Percentiles rank a stretch among this genome's conserved stretches.
Conservation (phyloP, 371 early-diverging fungal species). For the Rhizomucor pusillus region DNA sequence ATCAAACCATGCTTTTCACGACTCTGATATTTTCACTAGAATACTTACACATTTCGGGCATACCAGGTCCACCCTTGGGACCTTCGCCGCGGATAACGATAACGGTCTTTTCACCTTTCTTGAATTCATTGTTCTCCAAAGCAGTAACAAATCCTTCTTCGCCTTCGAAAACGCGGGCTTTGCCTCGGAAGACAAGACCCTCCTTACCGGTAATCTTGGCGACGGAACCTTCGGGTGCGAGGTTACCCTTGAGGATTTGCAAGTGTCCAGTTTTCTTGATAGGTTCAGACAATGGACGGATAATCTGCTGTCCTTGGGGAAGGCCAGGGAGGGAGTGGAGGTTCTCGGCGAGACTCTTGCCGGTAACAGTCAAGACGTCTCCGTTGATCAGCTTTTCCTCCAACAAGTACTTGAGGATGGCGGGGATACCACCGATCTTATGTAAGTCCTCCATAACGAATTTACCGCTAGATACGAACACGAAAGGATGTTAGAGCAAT, state of each 20-base stretch:
- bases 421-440: slow-evolving; percentile 81
- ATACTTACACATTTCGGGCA: slow-evolving; percentile 81
- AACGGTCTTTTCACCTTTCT: slow-evolving; percentile 79
- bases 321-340: slow-evolving; percentile 66
- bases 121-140: slow-evolving; percentile 68
- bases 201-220: slow-evolving; percentile 99
- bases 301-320: slow-evolving; percentile 79
- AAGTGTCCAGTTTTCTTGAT: slow-evolving; percentile 94
- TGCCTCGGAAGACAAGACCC: slow-evolving; percentile 83
- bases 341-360: slow-evolving; percentile 84
- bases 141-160: slow-evolving; percentile 89
- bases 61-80: slow-evolving; percentile 90
- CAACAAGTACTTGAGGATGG: slow-evolving; percentile 82
- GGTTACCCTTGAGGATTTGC: slow-evolving; percentile 89
- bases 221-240: slow-evolving; percentile 96
- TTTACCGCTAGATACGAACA: slow-evolving; percentile 54
- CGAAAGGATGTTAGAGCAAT: not conserved
- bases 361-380: slow-evolving; percentile 84
- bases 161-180: slow-evolving; percentile 86
- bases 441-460: slow-evolving; percentile 90
- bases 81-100: slow-evolving; percentile 85
- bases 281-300: slow-evolving; percentile 81
- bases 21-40: not conserved
- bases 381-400: slow-evolving; percentile 72
- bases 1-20: not conserved